Evolutionary conservation across 495 filamentous ascomycete genomes (phyloP).

Genomic region (Annulohypoxylon moriforme): DNA sequence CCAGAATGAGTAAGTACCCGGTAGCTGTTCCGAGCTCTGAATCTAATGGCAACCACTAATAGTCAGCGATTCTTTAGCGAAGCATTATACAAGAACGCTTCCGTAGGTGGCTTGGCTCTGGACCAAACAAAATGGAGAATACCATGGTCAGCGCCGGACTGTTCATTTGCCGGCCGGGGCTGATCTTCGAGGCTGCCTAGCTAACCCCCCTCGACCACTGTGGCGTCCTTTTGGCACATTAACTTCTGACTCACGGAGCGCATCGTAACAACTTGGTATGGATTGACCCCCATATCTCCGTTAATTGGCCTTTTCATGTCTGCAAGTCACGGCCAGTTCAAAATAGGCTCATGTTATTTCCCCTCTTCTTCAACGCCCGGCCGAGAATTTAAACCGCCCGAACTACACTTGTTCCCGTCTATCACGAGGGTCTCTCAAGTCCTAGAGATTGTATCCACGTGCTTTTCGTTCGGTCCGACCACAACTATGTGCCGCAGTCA

Average conservation of each 20-base stretch:
- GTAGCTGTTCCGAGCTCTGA: neutral
- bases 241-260: neutral
- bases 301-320: neutral
- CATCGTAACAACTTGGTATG: neutral
- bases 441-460: constrained; percentile 21
- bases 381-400: neutral
- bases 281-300: neutral
- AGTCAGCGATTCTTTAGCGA: constrained; percentile 4
- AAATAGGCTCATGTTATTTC: neutral
- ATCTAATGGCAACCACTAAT: constrained; percentile 3
- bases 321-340: neutral
- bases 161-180: constrained; percentile 9
- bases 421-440: constrained; percentile 14
- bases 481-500: neutral
- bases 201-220: neutral
- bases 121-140: constrained; percentile 10
- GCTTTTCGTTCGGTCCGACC: constrained; percentile 7
- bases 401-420: neutral
- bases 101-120: constrained; percentile 20
- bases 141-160: neutral
- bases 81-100: neutral
- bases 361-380: neutral
- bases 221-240: neutral
- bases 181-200: neutral
- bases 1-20: neutral